A percentile compares a stretch with the other conserved stretches of the same genome.
Evolutionary conservation across 31 red algal genomes (phyloP).

Genomic region (Odonthalia washingtoniensis): DNA sequence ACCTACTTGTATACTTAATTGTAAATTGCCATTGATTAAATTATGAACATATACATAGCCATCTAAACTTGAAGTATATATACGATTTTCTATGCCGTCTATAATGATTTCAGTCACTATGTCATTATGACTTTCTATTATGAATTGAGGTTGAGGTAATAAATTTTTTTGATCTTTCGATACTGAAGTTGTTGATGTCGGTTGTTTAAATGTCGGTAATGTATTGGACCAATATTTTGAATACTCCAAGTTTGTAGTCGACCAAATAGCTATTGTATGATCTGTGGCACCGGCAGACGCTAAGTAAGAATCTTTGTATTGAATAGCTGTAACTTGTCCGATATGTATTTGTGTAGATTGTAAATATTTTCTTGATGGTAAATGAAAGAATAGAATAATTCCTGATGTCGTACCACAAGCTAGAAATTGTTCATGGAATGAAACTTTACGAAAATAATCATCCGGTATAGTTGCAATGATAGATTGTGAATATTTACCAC

Average conservation of each 20-base stretch:
- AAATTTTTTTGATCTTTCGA: conserved; percentile 10
- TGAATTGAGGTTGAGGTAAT: conserved; percentile 14
- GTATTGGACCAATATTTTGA: conserved; percentile 29
- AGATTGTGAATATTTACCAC: conserved; percentile 43
- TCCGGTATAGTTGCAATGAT: conserved; percentile 49
- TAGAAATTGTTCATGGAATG: conserved; percentile 60
- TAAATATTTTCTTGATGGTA: conserved; percentile 28
- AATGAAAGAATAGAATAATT: conserved; percentile 50
- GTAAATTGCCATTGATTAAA: conserved; percentile 33
- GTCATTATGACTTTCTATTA: conserved; percentile 43
- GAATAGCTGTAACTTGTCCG: conserved; percentile 67
- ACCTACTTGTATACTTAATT: conserved; percentile 42
- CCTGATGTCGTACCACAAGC: conserved; percentile 57
- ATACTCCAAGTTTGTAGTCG: conserved; percentile 33
- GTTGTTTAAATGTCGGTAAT: no score
- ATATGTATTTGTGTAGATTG: conserved; percentile 35
- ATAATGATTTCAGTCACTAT: conserved; percentile 39
- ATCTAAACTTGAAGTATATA: conserved; percentile 66
- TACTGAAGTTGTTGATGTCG: no score
- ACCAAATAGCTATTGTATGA: conserved; percentile 41
- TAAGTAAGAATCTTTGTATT: conserved; percentile 43
- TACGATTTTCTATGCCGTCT: conserved; percentile 3
- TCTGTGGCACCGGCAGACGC: conserved; percentile 51
- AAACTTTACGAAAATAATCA: conserved; percentile 60
- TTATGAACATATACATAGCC: conserved; percentile 48